Evolutionary conservation across 371 early-diverging fungal species (phyloP).

Genomic region (Cokeromyces recurvatus): DNA sequence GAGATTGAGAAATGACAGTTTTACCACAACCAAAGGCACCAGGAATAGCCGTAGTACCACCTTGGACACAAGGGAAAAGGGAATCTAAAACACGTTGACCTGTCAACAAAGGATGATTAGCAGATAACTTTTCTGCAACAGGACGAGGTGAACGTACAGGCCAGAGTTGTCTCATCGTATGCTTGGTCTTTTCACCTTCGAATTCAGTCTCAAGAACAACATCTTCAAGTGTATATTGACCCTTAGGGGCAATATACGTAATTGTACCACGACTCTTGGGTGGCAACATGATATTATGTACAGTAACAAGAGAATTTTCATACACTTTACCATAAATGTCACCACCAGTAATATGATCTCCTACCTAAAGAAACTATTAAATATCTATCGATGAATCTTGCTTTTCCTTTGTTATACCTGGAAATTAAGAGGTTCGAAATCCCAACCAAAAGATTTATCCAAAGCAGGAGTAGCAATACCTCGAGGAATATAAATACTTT

Average conservation of each 20-base stretch:
- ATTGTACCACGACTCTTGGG: constrained; percentile 95
- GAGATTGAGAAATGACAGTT: constrained; percentile 99
- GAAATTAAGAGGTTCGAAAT: constrained; percentile 92
- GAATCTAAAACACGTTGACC: constrained; percentile 99
- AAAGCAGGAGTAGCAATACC: constrained; percentile 98
- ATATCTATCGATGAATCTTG: too few relatives aligned
- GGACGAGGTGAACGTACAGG: constrained; percentile 99
- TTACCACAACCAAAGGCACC: constrained; percentile 99
- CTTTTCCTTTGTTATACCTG: constrained; percentile 42
- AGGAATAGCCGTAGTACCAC: constrained; percentile 99
- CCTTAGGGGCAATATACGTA: constrained; percentile 93
- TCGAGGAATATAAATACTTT: constrained; percentile 99
- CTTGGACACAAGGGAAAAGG: constrained; percentile 99
- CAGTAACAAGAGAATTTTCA: constrained; percentile 94
- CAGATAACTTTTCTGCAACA: constrained; percentile 94
- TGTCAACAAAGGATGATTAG: constrained; percentile 96
- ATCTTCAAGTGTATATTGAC: constrained; percentile 94
- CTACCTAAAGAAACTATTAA: constrained; percentile 71
- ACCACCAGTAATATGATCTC: constrained; percentile 97
- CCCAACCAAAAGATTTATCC: constrained; percentile 90
- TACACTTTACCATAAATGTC: constrained; percentile 96
- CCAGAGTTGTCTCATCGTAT: constrained; percentile 98
- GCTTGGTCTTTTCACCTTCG: constrained; percentile 81
- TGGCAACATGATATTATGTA: constrained; percentile 95
- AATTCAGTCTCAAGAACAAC: constrained; percentile 94